These are phyloP conservation scores for Leccinum truebloodii DNA, from an alignment of 768 basidiomycete genomes.

Conservation along the genomic window DNA sequence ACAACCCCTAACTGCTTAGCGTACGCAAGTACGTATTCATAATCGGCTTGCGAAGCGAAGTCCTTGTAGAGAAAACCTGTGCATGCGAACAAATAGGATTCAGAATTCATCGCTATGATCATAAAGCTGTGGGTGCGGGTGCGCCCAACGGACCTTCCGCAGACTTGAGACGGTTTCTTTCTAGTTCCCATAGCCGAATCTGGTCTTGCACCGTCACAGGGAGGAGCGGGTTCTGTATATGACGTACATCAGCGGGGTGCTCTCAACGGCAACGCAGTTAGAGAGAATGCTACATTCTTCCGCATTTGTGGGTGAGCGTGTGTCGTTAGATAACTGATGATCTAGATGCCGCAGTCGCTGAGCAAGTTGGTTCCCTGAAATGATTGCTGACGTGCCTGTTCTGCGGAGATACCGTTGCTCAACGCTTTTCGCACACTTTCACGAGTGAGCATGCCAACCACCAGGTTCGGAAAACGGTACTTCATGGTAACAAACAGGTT, in stretches of 20 bases:
- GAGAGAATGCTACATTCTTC: slow-evolving; percentile 63
- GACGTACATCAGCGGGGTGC: slow-evolving; percentile 20
- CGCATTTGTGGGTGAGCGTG: slow-evolving; percentile 99
- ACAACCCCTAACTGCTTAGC: slow-evolving; percentile 82
- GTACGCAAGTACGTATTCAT: slow-evolving; percentile 83
- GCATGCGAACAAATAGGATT: slow-evolving; percentile 4
- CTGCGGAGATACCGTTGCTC: slow-evolving; percentile 92
- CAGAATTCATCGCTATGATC: slow-evolving; percentile 3
- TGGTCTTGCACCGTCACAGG: slow-evolving; percentile 99
- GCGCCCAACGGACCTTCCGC: slow-evolving; percentile 65
- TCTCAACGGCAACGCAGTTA: slow-evolving; percentile 8
- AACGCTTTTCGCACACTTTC: slow-evolving; percentile 95
- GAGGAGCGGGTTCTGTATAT: slow-evolving; percentile 77
- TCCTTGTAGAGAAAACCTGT: slow-evolving; percentile 86
- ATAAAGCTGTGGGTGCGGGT: slow-evolving; percentile 14
- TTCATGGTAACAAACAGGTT: slow-evolving; percentile 92
- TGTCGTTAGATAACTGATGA: slow-evolving; percentile 90
- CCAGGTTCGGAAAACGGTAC: slow-evolving; percentile 94
- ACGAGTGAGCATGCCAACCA: slow-evolving; percentile 93
- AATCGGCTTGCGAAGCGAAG: slow-evolving; percentile 85
- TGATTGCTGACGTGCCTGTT: slow-evolving; percentile 64
- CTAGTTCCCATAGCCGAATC: slow-evolving; percentile 95
- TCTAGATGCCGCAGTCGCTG: slow-evolving; percentile 48
- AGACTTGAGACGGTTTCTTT: slow-evolving; percentile 87
- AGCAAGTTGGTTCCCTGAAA: slow-evolving; percentile 12